These are phyloP conservation scores for Septoria linicola DNA, from an alignment of 2,329 filamentous ascomycete species.

Conservation along the genomic window DNA sequence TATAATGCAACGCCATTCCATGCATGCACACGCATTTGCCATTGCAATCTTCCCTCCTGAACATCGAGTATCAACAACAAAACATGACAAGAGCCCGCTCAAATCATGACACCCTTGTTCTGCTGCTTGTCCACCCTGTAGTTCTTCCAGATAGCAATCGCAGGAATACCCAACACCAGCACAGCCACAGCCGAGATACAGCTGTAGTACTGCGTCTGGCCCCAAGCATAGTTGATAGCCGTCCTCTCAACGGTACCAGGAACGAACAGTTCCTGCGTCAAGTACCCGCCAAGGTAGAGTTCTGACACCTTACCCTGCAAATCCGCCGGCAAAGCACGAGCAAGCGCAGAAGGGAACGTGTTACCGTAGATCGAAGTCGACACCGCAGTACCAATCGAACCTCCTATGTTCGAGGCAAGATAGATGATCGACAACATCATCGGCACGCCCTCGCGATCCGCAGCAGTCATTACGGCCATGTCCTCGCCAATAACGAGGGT, in stretches of 20 bases:
- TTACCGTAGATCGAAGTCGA: constrained; percentile 37
- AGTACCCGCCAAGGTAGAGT: constrained; percentile 31
- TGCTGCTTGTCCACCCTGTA: constrained; percentile 41
- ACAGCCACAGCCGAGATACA: constrained; percentile 41
- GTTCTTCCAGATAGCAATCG: constrained; percentile 39
- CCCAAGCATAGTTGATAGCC: constrained; percentile 50
- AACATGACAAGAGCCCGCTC: neutral
- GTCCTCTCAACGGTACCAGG: constrained; percentile 44
- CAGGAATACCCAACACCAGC: constrained; percentile 35
- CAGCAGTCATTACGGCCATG: constrained; percentile 55
- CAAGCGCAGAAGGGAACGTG: constrained; percentile 22
- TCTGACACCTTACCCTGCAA: constrained; percentile 33
- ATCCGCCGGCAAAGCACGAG: constrained; percentile 17
- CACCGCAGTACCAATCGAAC: constrained; percentile 32
- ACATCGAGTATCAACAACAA: neutral
- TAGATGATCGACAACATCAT: constrained; percentile 39
- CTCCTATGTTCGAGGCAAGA: constrained; percentile 35
- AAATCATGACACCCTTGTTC: constrained; percentile 39
- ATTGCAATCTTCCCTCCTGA: too few relatives aligned
- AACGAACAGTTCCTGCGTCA: constrained; percentile 36
- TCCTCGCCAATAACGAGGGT: constrained; percentile 57
- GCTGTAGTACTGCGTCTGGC: constrained; percentile 47
- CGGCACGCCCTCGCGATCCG: constrained; percentile 37
- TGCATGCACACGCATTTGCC: neutral
- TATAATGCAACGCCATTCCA: neutral